phyloP scores from a whole-genome alignment of 345 rosid species.

The Gossypium thurberi region DNA sequence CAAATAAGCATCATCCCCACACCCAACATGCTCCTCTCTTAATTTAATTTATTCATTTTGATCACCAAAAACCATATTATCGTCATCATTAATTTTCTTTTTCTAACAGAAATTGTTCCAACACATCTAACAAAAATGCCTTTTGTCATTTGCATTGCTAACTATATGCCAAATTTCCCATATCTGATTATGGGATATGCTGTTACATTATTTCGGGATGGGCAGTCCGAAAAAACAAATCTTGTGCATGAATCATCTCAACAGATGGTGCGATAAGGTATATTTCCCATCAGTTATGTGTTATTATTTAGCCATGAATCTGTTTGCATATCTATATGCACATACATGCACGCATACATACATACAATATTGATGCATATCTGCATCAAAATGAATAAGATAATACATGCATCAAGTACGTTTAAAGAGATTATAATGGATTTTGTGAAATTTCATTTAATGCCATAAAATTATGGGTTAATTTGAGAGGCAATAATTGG shows the following conservation, averaged over 20 bases:
- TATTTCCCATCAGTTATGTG: neutral
- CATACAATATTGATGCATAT: too few species aligned
- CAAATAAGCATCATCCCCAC: conserved; percentile 41
- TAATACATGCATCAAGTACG: neutral
- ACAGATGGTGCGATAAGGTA: neutral
- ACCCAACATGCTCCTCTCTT: conserved; percentile 16
- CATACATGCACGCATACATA: neutral
- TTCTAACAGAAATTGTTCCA: neutral
- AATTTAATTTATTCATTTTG: neutral
- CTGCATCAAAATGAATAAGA: too few species aligned
- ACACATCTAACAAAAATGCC: neutral
- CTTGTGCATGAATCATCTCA: neutral
- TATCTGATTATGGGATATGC: neutral
- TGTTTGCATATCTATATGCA: neutral
- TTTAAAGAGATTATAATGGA: neutral
- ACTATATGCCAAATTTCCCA: neutral
- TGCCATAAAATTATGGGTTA: too few species aligned
- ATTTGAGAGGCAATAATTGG: neutral
- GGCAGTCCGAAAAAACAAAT: neutral
- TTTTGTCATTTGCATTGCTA: neutral
- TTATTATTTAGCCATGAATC: neutral
- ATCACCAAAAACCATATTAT: neutral
- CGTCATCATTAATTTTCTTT: neutral
- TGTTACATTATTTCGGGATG: neutral
- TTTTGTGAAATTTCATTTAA: neutral